These are phyloP conservation scores for Pseudonitzschia multistriata DNA, from an alignment of 108 stramenopile species.

Conservation along the genomic window DNA sequence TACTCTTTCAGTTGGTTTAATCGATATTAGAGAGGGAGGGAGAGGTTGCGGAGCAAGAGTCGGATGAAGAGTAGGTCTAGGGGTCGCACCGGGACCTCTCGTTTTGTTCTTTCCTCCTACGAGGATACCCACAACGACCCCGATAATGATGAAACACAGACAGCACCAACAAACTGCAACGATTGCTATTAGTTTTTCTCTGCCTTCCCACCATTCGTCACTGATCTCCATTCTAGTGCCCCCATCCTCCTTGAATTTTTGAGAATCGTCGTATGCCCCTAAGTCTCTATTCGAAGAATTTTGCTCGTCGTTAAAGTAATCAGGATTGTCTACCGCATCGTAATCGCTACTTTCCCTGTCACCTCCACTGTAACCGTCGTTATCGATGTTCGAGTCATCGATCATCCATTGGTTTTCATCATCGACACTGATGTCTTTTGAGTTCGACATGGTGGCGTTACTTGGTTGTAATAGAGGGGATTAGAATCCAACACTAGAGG, in stretches of 20 bases:
- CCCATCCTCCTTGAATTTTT: neutral
- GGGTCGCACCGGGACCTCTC: neutral
- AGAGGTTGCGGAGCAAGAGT: neutral
- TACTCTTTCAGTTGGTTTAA: constrained; percentile 5
- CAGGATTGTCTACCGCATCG: constrained; percentile 2
- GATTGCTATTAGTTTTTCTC: neutral
- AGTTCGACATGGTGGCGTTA: neutral
- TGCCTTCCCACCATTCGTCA: constrained; percentile 15
- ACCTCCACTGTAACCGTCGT: constrained; percentile 11
- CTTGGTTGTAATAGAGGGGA: neutral
- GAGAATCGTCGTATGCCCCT: neutral
- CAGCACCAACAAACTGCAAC: constrained; percentile 24
- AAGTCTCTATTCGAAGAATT: neutral
- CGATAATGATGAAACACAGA: constrained; percentile 22
- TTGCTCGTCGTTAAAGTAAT: neutral
- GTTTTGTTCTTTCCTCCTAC: constrained; percentile 4
- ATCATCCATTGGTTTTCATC: neutral
- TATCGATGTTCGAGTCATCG: neutral
- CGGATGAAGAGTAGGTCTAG: neutral
- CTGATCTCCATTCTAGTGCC: neutral
- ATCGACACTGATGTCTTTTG: neutral
- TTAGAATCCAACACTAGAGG: no score
- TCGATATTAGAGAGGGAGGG: neutral
- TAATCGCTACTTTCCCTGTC: constrained; percentile 7
- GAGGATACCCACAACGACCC: constrained; percentile 17